A percentile compares a stretch with the other conserved stretches of the same genome.
These are phyloP conservation scores for Pterocarpus santalinus DNA, from an alignment of 306 rosid species.

Conservation along the genomic window DNA sequence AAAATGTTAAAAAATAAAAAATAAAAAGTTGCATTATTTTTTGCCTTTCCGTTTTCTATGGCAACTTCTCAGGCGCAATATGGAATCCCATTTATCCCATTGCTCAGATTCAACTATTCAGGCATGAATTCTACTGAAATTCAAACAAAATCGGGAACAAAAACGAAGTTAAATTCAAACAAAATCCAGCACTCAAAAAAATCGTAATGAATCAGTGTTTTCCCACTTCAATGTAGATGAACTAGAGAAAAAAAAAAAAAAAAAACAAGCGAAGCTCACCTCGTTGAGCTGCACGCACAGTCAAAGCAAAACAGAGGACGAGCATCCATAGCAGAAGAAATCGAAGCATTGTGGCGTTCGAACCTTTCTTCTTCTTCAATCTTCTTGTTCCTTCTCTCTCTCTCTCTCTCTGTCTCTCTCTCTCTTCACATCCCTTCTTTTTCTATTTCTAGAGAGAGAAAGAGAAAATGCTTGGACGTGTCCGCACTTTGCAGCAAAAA, in stretches of 20 bases:
- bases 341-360: constrained; percentile 56
- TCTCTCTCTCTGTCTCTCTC: constrained; percentile 29
- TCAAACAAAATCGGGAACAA: constrained; percentile 32
- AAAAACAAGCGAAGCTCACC: constrained; percentile 54
- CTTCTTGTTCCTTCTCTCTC: constrained; percentile 30
- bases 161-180: constrained; percentile 34
- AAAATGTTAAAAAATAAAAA: background rate
- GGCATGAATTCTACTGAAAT: constrained; percentile 10
- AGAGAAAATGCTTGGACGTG: constrained; percentile 52
- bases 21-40: background rate
- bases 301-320: constrained; percentile 51
- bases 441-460: constrained; percentile 48
- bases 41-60: constrained; percentile 23
- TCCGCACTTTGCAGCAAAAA: constrained; percentile 32
- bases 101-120: constrained; percentile 21
- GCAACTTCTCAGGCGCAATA: constrained; percentile 21
- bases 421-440: constrained; percentile 38
- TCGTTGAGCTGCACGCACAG: constrained; percentile 55
- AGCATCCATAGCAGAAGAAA: constrained; percentile 62
- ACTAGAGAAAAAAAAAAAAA: background rate
- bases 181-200: constrained; percentile 39
- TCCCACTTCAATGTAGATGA: constrained; percentile 11
- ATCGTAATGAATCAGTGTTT: constrained; percentile 1
- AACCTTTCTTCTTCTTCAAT: constrained; percentile 11
- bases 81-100: constrained; percentile 23